Conservation (phyloP, 768 basidiomycete genomes). For the Naganishia randhawae region DNA sequence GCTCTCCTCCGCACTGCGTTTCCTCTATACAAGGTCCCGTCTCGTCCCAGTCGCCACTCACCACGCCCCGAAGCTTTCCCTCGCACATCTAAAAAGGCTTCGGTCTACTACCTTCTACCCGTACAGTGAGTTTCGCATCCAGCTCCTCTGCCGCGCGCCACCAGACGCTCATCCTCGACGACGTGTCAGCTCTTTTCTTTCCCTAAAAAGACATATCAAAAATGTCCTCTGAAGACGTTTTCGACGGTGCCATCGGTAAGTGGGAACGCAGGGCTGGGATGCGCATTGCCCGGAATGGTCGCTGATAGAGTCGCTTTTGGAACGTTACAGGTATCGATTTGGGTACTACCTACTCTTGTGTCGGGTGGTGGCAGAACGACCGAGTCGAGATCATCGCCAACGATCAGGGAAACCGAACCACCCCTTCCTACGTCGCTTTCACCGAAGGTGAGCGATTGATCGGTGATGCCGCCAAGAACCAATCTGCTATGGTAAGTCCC, state of each 20-base stretch:
- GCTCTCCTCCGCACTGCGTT: conserved; percentile 1
- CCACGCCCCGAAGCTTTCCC: neutral
- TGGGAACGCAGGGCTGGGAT: conserved; percentile 54
- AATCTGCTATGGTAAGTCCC: conserved; percentile 77
- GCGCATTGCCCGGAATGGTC: no score
- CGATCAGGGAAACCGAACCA: conserved; percentile 90
- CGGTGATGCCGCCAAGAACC: conserved; percentile 84
- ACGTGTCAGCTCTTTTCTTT: conserved; percentile 15
- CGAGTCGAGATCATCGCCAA: conserved; percentile 53
- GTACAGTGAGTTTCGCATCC: conserved; percentile 15
- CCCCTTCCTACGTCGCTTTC: conserved; percentile 99
- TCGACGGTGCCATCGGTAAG: conserved; percentile 94
- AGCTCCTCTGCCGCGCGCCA: neutral
- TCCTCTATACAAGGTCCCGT: conserved; percentile 10
- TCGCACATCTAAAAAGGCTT: conserved; percentile 20
- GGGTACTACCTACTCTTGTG: conserved; percentile 55
- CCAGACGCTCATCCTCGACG: neutral
- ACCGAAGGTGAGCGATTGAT: conserved; percentile 92
- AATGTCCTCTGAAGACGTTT: conserved; percentile 75
- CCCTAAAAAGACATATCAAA: conserved; percentile 53
- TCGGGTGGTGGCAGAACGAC: conserved; percentile 54
- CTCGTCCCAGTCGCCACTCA: neutral
- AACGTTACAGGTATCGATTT: conserved; percentile 37
- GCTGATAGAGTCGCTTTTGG: no score
- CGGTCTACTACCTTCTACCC: conserved; percentile 19